Percentiles rank a stretch among this genome's conserved stretches.
These are phyloP conservation scores for Eucalyptus pauciflora DNA, from an alignment of 345 rosid species.

Conservation along the genomic window DNA sequence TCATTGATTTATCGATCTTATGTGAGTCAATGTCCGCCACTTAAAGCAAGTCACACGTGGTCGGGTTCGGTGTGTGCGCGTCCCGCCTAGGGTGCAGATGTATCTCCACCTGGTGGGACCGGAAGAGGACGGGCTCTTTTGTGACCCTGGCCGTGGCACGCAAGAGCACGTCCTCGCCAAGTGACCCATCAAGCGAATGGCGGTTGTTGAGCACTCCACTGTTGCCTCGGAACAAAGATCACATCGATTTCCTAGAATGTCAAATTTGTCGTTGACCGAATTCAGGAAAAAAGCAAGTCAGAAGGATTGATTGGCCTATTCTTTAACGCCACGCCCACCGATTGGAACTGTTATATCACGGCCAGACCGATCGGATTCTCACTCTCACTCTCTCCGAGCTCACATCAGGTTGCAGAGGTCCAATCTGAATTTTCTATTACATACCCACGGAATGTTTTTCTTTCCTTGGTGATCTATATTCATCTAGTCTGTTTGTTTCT, in stretches of 20 bases:
- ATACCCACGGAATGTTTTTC: background rate
- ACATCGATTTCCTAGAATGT: background rate
- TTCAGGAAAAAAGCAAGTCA: background rate
- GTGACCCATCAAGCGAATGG: background rate
- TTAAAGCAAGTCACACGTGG: no score
- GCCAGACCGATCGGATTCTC: background rate
- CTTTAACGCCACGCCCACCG: background rate
- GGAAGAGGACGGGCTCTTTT: no score
- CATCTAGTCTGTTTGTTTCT: background rate
- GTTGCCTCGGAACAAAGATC: rapidly evolving
- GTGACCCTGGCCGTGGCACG: background rate
- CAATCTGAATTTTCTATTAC: background rate
- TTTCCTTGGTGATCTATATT: background rate
- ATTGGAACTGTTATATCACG: background rate
- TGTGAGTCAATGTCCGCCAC: background rate
- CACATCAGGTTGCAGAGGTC: background rate
- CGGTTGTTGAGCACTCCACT: background rate
- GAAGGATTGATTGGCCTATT: background rate
- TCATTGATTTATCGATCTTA: background rate
- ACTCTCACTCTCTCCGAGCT: background rate
- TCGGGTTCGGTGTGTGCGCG: no score
- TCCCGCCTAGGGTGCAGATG: background rate
- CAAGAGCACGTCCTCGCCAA: background rate
- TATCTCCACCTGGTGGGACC: background rate
- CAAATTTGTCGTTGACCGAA: background rate